Evolutionary conservation across 2,329 filamentous ascomycete genomes (phyloP), one percentile per base, ranked within the genome.

Genomic region (Tricladium varicosporioides): DNA sequence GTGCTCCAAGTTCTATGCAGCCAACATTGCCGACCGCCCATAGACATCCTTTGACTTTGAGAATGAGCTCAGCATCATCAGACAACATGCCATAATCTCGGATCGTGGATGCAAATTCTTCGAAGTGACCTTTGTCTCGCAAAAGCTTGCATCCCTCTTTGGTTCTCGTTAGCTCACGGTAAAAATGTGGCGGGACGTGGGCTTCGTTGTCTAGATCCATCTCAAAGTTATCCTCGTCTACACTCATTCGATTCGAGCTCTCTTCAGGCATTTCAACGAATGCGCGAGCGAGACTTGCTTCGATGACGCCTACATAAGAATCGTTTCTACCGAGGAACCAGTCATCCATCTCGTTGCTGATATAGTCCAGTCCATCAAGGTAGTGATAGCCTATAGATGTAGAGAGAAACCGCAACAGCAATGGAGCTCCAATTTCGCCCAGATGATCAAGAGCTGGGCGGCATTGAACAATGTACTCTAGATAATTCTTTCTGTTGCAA

Each of bases 291-390:
- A 99, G 80, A 54, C 92, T 96, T n/a, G 95, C 94, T 73, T 99
- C 94, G 43, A 99, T 93, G 43, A 97, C 83, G 40, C 86, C 83
- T 51, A 99, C 94, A 65, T 99, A 99, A n/a, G 86, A 88, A 71
- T 99, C 93, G 69, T 99, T 99, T 46, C 94, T 86, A 13, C 94
- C 94, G 31, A 99, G 80, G 70, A 97, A 99, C 94, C 94, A 99
- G 74, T 99, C 95, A 65, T 99, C 94, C 94, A 99, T 99, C 72
- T 99, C 95, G 70, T 96, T 94, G 60, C 92, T 97, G 72, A 99
- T 99, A 71, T 99, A 99, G 75, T 99, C 95, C 45, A 99, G 79
- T 0, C 92, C 94, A 69, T 97, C 92, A 5, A 99, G 80, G 72
- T 99, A 99, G 72, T 97, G 92, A 69, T 99, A 99, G 50, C 94